Evolutionary conservation across 768 basidiomycete species (phyloP).

Genomic region (Nidularia pulvinata): DNA sequence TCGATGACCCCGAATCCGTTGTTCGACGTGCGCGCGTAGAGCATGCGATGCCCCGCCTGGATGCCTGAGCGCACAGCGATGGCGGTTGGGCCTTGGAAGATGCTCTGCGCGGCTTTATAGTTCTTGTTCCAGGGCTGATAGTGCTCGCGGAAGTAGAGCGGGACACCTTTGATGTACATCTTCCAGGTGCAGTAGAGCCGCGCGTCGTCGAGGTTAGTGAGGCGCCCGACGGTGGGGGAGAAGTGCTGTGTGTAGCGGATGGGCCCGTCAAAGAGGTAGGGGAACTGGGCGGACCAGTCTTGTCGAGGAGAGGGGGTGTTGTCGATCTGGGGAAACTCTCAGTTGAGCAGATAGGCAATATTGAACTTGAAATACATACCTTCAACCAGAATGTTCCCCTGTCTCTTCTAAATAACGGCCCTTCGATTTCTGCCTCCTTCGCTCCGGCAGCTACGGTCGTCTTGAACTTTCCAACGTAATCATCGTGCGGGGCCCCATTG

Average conservation of each 20-base stretch:
- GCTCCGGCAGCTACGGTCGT: constrained; percentile 52
- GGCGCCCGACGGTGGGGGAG: constrained; percentile 66
- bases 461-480: constrained; percentile 64
- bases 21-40: constrained; percentile 68
- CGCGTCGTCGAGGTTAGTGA: constrained; percentile 60
- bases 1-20: constrained; percentile 67
- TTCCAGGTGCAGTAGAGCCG: constrained; percentile 84
- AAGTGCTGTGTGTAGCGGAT: constrained; percentile 70
- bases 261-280: constrained; percentile 75
- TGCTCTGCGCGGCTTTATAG: constrained; percentile 71
- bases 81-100: constrained; percentile 64
- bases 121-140: constrained; percentile 67
- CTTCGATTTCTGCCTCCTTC: constrained; percentile 65
- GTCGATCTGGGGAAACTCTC: constrained; percentile 51
- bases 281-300: constrained; percentile 36
- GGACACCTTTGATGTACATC: constrained; percentile 63
- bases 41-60: constrained; percentile 70
- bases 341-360: background rate
- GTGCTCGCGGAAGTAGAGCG: constrained; percentile 55
- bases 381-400: constrained; percentile 73
- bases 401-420: constrained; percentile 41
- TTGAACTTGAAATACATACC: constrained; percentile 30
- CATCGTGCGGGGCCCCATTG: constrained; percentile 52
- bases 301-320: constrained; percentile 34
- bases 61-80: constrained; percentile 69